phyloP scores from a whole-genome alignment of 352 stramenopile genomes.

The Globisporangium middletonii region DNA sequence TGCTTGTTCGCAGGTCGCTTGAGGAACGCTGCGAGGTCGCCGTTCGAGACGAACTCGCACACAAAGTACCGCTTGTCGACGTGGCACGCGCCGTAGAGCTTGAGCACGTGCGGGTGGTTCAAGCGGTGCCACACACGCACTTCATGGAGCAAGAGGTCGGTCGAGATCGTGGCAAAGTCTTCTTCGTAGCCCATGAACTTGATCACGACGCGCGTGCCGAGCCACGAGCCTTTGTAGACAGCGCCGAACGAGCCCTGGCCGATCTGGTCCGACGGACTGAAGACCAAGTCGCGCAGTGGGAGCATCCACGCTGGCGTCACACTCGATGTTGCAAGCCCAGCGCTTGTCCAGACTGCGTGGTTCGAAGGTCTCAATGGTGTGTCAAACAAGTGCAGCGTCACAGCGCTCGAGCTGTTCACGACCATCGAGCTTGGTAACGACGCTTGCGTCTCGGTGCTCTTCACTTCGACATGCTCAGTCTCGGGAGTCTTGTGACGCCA shows the following conservation, averaged over 20 bases:
- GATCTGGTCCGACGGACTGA: not conserved
- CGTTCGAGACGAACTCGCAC: not conserved
- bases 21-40: not conserved
- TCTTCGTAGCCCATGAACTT: conserved; percentile 7
- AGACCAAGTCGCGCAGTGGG: not conserved
- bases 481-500: not conserved
- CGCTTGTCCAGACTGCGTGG: not conserved
- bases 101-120: too few species aligned
- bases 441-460: not conserved
- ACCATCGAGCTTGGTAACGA: not conserved
- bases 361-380: not conserved
- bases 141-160: not conserved
- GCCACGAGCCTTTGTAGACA: conserved; percentile 1
- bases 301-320: conserved; percentile 1
- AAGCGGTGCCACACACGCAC: not conserved
- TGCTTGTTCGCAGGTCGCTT: not conserved
- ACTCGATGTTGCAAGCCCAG: not conserved
- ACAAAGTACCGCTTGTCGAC: too few species aligned
- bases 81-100: too few species aligned
- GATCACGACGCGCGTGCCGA: not conserved
- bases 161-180: not conserved
- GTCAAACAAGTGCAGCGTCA: not conserved
- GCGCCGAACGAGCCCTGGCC: not conserved
- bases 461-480: not conserved
- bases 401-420: not conserved